Base-by-base conservation (phyloP, 257 asterid species). In the Pogostemon cablin region DNA sequence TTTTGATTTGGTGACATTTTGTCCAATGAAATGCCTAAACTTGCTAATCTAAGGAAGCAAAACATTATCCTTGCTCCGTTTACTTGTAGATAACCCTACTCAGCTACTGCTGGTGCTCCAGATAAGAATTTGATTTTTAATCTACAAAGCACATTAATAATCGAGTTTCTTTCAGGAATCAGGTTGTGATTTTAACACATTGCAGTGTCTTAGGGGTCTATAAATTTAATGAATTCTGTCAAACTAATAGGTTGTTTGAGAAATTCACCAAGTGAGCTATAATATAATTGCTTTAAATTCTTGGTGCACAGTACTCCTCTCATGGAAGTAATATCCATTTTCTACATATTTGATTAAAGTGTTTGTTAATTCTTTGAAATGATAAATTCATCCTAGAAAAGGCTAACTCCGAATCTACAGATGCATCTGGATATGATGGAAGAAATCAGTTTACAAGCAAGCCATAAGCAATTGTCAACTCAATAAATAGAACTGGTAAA, bases 381-480 rank as follows among this genome's bases (percentile, higher is more conserved):
- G 17, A 44, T 20, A 12, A 46, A 7, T 40, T 46, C 49, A 41
- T 44, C 32, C 50, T 57, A 39, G 10, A 37, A 75, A 58, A 73
- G 43, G 48, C 57, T 55, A 58, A 53, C 48, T 54, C 15, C 43
- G 48, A 48, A 58, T 20, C 8, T 55, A 62, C 38, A 32, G 58
- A 57, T 41, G 52, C 58, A 48, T 53, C 54, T 64, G 61, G 62
- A 46, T 56, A 62, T 53, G 66, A 49, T 65, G 59, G n/a, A 11
- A 54, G 35, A 72, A 9, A 12, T 34, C 65, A 52, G 44, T 54
- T 4, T 49, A 68, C 52, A 12, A 53, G 59, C 34, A 25, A 65
- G 53, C 54, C 34, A 42, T 35, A 12, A 74, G 59, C 60, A 48
- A 35, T 61, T 44, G 62, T 71, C 56, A 65, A 67, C 62, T 11